phyloP scores from a whole-genome alignment of 1,284 basidiomycete genomes.

The Sanghuangporus sanghuang region DNA sequence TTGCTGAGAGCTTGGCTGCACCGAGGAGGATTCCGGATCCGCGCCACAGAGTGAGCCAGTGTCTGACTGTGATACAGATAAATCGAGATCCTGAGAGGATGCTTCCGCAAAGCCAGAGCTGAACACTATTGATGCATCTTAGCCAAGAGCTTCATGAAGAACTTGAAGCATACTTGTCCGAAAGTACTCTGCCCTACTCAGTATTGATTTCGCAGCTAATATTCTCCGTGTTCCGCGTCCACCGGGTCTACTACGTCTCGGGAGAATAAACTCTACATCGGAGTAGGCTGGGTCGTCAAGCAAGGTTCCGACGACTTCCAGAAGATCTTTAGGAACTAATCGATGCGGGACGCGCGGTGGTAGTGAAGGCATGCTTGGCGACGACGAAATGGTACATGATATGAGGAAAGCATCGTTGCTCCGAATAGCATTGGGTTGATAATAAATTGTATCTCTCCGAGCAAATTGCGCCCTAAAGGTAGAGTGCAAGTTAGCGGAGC shows the following conservation, averaged over 20 bases:
- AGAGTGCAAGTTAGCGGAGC: not conserved
- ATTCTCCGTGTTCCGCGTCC: slow-evolving; percentile 41
- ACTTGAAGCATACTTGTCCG: slow-evolving; percentile 45
- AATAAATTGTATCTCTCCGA: slow-evolving; percentile 69
- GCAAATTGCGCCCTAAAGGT: slow-evolving; percentile 70
- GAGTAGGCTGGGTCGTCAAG: slow-evolving; percentile 80
- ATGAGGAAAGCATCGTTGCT: slow-evolving; percentile 67
- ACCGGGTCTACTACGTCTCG: slow-evolving; percentile 33
- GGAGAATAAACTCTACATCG: slow-evolving; percentile 76
- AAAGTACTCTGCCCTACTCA: slow-evolving; percentile 76
- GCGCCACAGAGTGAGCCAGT: slow-evolving; percentile 26
- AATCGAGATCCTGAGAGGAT: slow-evolving; percentile 1
- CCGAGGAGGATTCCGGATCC: slow-evolving; percentile 12
- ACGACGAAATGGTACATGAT: slow-evolving; percentile 73
- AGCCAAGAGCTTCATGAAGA: not conserved
- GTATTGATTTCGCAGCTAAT: slow-evolving; percentile 62
- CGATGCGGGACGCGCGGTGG: slow-evolving; percentile 42
- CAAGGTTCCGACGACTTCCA: slow-evolving; percentile 67
- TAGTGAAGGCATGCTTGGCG: slow-evolving; percentile 49
- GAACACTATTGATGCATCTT: slow-evolving; percentile 51
- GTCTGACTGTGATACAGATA: slow-evolving; percentile 1
- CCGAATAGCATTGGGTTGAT: slow-evolving; percentile 50
- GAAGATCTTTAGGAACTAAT: slow-evolving; percentile 54
- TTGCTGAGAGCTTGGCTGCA: slow-evolving; percentile 26
- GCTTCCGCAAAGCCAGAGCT: slow-evolving; percentile 58